Evolutionary conservation across 2,329 filamentous ascomycete species (phyloP).

Genomic region (Drechslerella stenobrocha): DNA sequence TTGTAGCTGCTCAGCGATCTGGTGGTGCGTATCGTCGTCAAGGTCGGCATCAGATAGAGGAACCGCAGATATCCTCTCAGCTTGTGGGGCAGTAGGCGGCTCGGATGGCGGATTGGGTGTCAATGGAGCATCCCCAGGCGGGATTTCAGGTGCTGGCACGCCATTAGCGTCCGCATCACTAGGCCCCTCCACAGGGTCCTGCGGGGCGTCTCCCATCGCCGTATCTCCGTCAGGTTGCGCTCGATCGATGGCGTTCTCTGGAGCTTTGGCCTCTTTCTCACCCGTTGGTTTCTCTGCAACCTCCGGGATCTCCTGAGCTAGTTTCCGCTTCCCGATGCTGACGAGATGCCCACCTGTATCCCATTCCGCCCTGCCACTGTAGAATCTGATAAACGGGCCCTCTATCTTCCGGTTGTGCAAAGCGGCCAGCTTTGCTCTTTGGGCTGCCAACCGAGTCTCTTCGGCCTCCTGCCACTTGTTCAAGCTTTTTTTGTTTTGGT

Average conservation of each 20-base stretch:
- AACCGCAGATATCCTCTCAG: conserved; percentile 49
- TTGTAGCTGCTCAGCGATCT: conserved; percentile 39
- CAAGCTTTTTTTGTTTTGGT: conserved; percentile 82
- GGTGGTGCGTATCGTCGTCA: conserved; percentile 35
- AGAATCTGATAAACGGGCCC: conserved; percentile 86
- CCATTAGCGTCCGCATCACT: conserved; percentile 2
- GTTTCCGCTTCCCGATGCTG: conserved; percentile 65
- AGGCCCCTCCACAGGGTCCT: neutral
- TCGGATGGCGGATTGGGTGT: conserved; percentile 8
- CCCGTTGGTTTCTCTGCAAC: conserved; percentile 24
- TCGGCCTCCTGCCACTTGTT: conserved; percentile 95
- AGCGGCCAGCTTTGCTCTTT: conserved; percentile 79
- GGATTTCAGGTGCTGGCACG: neutral
- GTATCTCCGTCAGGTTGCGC: conserved; percentile 33
- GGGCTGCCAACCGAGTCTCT: conserved; percentile 80
- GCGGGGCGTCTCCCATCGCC: conserved; percentile 28
- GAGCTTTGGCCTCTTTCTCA: conserved; percentile 29
- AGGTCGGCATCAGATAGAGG: conserved; percentile 35
- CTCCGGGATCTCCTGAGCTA: conserved; percentile 49
- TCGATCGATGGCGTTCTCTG: conserved; percentile 22
- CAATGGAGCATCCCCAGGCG: conserved; percentile 3
- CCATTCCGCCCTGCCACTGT: conserved; percentile 88
- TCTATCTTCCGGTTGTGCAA: conserved; percentile 83
- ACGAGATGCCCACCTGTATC: conserved; percentile 68
- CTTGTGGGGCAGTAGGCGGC: conserved; percentile 20